Conservation (phyloP, 805 yeast genomes). For the Lipomyces lipofer region DNA sequence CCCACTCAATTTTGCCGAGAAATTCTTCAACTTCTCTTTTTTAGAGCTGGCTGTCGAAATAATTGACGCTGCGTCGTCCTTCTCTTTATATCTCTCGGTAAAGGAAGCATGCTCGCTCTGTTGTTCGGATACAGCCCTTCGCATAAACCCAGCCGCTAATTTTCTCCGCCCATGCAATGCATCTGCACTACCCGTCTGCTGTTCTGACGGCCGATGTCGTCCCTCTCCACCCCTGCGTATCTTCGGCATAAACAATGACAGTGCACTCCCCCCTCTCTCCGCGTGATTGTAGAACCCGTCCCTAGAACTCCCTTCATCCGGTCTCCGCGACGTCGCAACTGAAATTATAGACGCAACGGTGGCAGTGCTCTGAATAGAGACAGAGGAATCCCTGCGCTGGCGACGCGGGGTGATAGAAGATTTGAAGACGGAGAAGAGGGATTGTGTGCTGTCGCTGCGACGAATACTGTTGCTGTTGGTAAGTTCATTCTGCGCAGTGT, state of each 20-base stretch:
- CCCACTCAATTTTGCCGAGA: too few relatives aligned
- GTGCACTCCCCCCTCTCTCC: neutral
- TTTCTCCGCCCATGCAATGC: slow-evolving; percentile 17
- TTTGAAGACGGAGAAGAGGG: slow-evolving; percentile 2
- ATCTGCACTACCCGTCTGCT: neutral
- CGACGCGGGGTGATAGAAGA: neutral
- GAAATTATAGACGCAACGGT: neutral
- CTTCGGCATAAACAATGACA: slow-evolving; percentile 7
- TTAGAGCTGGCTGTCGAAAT: too few relatives aligned
- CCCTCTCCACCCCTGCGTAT: neutral
- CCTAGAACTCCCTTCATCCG: neutral
- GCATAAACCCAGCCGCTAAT: slow-evolving; percentile 18
- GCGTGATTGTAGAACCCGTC: neutral
- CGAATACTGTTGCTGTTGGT: neutral
- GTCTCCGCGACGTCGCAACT: neutral
- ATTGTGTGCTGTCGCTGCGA: slow-evolving; percentile 1
- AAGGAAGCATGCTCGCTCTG: slow-evolving; percentile 3
- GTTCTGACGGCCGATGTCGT: neutral
- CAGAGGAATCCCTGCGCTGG: slow-evolving; percentile 1
- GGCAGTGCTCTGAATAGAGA: slow-evolving; percentile 1
- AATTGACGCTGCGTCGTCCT: too few relatives aligned
- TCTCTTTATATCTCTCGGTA: too few relatives aligned
- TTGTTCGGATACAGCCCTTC: slow-evolving; percentile 13
- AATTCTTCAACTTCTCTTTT: too few relatives aligned
- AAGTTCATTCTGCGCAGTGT: too few relatives aligned